Evolutionary conservation across 805 yeast species (phyloP), one percentile per base, ranked within the genome.

Genomic region (Yamadazyma endophytica): DNA sequence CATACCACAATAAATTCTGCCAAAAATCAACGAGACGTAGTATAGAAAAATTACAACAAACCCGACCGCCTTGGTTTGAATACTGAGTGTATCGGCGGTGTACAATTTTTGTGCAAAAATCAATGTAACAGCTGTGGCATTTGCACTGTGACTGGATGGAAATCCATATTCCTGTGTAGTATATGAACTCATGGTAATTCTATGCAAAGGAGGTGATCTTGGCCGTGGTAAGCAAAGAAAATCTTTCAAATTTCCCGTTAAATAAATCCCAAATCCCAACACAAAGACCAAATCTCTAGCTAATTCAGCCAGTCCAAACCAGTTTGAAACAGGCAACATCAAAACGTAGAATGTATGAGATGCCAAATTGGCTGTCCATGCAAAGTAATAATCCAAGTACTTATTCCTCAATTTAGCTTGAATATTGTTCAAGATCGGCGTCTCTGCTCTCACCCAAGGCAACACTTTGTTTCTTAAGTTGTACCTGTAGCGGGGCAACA

Each of bases 1-100:
- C 98, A 90, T 90, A 3, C 98, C 98, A 54, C 96, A 88, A 60
- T 92, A 90, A 7, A 90, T 49, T 34, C 98, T 68, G 12, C 98
- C 98, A 38, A 77, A 52, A 1, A 84, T 72, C 37, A 92, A 63
- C 6, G 88, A 75, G 21, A 68, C 37, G 47, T 77, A 78, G 52
- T 88, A 88, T 16, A 68, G 41, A 22, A 33, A 24, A 37, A 40
- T 24, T 15, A 44, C 43, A 4, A 26, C 12, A 4, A 50, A 29
- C 13, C 32, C n/a, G 6, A 39, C 7, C 13, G 4, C 48, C 27
- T 49, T 33, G 15, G 36, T 24, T 16, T 44, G 11, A 13, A 14
- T 11, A 1, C 13, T 13, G 5, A 30, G 19, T 16, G 12, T 13
- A 18, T 35, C 36, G 33, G 34, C 28, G 5, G 14, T 17, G 13